A percentile compares a stretch with the other conserved stretches of the same genome.
Evolutionary conservation across 2,329 filamentous ascomycete genomes (phyloP).

Genomic region (Fusarium paranaense): DNA sequence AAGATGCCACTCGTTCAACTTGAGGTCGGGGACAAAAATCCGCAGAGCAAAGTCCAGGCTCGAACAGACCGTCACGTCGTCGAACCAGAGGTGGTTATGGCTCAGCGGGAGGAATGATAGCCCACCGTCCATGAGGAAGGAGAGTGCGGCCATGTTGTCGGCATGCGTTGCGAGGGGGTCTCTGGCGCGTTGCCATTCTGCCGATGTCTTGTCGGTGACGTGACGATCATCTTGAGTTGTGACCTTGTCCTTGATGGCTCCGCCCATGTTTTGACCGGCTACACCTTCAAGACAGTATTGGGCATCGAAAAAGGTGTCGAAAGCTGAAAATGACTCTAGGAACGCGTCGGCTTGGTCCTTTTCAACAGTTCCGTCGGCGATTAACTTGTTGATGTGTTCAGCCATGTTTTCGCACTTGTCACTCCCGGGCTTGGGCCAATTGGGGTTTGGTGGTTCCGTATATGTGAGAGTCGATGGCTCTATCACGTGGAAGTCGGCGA

Average conservation of each 20-base stretch:
- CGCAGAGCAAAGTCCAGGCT: slow-evolving; percentile 64
- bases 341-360: slow-evolving; percentile 39
- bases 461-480: slow-evolving; percentile 55
- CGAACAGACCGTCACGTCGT: slow-evolving; percentile 57
- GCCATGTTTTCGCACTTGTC: slow-evolving; percentile 39
- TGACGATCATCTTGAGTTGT: slow-evolving; percentile 49
- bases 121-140: slow-evolving; percentile 58
- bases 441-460: slow-evolving; percentile 48
- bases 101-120: slow-evolving; percentile 58
- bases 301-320: slow-evolving; percentile 49
- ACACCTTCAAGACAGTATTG: slow-evolving; percentile 54
- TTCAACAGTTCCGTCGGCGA: slow-evolving; percentile 41
- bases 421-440: slow-evolving; percentile 43
- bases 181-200: slow-evolving; percentile 55
- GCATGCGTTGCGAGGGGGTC: slow-evolving; percentile 34
- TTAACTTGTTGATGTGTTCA: slow-evolving; percentile 19
- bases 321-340: slow-evolving; percentile 45
- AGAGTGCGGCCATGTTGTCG: slow-evolving; percentile 53
- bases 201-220: slow-evolving; percentile 51
- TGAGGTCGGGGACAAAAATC: slow-evolving; percentile 52
- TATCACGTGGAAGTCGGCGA: slow-evolving; percentile 59
- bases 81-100: slow-evolving; percentile 56
- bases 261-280: slow-evolving; percentile 57
- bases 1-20: slow-evolving; percentile 57
- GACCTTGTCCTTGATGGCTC: slow-evolving; percentile 53